Evolutionary conservation across 345 rosid species (phyloP).

Genomic region (Clarkia xantiana): DNA sequence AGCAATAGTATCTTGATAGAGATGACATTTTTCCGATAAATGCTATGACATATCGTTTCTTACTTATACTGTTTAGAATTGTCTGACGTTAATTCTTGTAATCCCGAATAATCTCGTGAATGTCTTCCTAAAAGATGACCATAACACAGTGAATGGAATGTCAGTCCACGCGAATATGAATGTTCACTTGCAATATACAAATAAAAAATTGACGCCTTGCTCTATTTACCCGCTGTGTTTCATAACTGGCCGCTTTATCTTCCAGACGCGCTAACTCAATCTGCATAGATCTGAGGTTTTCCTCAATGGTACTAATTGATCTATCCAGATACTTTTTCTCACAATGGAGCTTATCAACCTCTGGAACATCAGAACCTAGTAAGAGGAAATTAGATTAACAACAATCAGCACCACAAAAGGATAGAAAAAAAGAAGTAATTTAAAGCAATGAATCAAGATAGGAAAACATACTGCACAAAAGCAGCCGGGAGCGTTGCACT

Average conservation of each 20-base stretch:
- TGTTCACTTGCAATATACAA: not conserved
- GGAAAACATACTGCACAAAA: constrained; percentile 37
- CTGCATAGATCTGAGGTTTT: constrained; percentile 27
- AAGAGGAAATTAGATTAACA: not conserved
- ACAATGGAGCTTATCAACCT: constrained; percentile 46
- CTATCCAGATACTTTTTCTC: constrained; percentile 54
- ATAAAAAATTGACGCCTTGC: not conserved
- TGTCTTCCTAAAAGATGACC: constrained; percentile 40
- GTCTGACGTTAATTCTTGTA: constrained; percentile 44
- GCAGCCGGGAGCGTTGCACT: constrained; percentile 57
- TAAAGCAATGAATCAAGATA: not conserved
- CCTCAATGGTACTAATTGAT: constrained; percentile 27
- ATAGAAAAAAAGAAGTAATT: constrained; percentile 2
- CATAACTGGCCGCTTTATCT: constrained; percentile 54
- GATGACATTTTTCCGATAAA: not conserved
- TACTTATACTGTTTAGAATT: constrained; percentile 36
- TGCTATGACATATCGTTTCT: constrained; percentile 4
- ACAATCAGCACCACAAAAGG: not conserved
- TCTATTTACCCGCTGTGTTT: constrained; percentile 48
- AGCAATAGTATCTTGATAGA: not conserved
- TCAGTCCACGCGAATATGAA: not conserved
- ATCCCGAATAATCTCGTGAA: constrained; percentile 19
- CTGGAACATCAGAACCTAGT: constrained; percentile 55
- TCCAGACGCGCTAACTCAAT: constrained; percentile 50
- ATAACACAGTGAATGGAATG: not conserved